Conservation (phyloP, 306 rosid species). For the Hippophae rhamnoides region DNA sequence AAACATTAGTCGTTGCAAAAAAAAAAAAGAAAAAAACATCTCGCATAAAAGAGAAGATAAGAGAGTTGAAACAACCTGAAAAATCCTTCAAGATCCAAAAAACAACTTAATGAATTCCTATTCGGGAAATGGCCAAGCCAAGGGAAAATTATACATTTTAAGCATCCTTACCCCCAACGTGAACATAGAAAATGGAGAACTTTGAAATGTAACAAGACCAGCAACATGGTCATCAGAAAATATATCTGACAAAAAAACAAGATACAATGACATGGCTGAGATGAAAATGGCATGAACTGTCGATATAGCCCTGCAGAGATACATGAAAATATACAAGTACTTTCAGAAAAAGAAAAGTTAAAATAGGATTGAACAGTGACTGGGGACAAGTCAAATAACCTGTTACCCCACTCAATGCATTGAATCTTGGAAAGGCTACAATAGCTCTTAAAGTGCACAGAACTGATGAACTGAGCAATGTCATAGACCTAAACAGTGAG, state of each 20-base stretch:
- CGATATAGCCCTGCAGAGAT: constrained; percentile 46
- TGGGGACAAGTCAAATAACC: constrained; percentile 24
- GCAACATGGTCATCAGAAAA: constrained; percentile 44
- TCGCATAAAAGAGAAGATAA: no score
- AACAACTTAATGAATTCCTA: no score
- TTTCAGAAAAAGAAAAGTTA: not conserved
- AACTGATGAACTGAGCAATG: constrained; percentile 41
- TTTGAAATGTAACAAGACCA: constrained; percentile 42
- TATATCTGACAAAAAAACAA: constrained; percentile 59
- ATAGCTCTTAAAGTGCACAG: constrained; percentile 39
- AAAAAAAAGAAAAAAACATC: no score
- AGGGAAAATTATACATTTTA: not conserved
- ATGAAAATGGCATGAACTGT: constrained; percentile 51
- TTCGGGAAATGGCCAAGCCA: not conserved
- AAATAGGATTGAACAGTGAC: not conserved
- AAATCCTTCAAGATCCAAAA: no score
- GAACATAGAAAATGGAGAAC: constrained; percentile 39
- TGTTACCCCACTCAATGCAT: constrained; percentile 50
- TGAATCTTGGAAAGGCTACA: constrained; percentile 48
- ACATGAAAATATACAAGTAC: constrained; percentile 15
- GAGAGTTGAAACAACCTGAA: no score
- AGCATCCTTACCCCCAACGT: constrained; percentile 38
- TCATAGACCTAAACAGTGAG: constrained; percentile 33
- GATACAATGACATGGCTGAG: constrained; percentile 37
- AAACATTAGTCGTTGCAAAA: no score